These are phyloP conservation scores for Talaromyces sp. DNA, from an alignment of 2,329 filamentous ascomycete species.

Conservation along the genomic window DNA sequence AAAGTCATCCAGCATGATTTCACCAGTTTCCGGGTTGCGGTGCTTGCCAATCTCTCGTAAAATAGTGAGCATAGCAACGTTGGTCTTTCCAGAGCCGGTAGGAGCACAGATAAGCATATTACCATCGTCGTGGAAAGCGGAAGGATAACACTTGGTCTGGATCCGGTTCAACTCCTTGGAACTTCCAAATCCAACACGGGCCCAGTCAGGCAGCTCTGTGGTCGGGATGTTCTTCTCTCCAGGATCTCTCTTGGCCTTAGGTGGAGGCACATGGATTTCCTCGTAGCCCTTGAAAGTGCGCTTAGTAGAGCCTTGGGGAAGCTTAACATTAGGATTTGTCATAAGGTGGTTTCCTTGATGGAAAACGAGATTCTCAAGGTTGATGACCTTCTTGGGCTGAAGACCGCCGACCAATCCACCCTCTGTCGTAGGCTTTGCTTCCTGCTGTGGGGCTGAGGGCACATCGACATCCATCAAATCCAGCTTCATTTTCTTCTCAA, in stretches of 20 bases:
- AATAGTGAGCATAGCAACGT: constrained; percentile 96
- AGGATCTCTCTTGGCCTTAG: constrained; percentile 81
- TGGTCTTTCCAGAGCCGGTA: constrained; percentile 96
- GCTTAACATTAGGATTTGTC: constrained; percentile 95
- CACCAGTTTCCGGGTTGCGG: constrained; percentile 82
- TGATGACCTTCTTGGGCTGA: constrained; percentile 83
- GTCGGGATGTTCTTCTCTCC: constrained; percentile 81
- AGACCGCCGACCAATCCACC: constrained; percentile 77
- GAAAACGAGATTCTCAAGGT: constrained; percentile 93
- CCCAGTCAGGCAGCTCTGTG: constrained; percentile 89
- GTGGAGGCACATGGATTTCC: constrained; percentile 93
- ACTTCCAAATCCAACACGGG: constrained; percentile 79
- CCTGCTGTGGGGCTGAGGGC: constrained; percentile 59
- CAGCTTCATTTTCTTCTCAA: constrained; percentile 80
- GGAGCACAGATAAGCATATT: constrained; percentile 98
- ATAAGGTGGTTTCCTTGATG: constrained; percentile 98
- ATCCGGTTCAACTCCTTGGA: constrained; percentile 91
- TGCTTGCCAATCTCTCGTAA: constrained; percentile 96
- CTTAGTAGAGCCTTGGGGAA: constrained; percentile 94
- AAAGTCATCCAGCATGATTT: constrained; percentile 93
- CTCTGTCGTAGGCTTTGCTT: constrained; percentile 60
- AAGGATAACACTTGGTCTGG: constrained; percentile 88
- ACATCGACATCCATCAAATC: constrained; percentile 86
- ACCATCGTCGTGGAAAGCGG: constrained; percentile 89
- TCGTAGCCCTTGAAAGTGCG: constrained; percentile 97